Percentiles rank a stretch among this genome's conserved stretches.
phyloP scores from a whole-genome alignment of 1,139 yeast species.

The Sugiyamaella pinicola region DNA sequence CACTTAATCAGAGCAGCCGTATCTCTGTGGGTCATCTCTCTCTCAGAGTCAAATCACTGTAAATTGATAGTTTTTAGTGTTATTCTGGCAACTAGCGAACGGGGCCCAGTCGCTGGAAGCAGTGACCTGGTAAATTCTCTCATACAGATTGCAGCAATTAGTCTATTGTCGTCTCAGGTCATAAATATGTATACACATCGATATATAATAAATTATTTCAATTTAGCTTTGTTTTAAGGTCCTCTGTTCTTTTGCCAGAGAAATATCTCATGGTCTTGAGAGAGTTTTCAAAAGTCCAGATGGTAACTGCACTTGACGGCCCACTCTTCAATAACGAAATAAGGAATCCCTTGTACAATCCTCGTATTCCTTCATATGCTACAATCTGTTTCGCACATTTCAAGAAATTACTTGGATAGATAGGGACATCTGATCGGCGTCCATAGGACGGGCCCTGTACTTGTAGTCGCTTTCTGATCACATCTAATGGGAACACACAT shows the following conservation, averaged over 20 bases:
- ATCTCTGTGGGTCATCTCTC: too few species aligned
- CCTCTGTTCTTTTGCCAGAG: neutral
- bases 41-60: too few species aligned
- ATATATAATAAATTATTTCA: neutral
- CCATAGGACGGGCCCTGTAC: slow-evolving; percentile 49
- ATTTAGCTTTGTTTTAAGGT: neutral
- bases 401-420: slow-evolving; percentile 23
- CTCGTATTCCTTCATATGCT: slow-evolving; percentile 58
- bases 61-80: too few species aligned
- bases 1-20: too few species aligned
- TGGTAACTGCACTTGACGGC: slow-evolving; percentile 75
- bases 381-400: slow-evolving; percentile 47
- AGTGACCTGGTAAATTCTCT: too few species aligned
- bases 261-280: slow-evolving; percentile 23
- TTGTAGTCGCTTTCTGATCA: slow-evolving; percentile 77
- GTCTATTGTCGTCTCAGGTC: neutral
- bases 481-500: slow-evolving; percentile 80
- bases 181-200: neutral
- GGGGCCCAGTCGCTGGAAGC: too few species aligned
- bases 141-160: neutral
- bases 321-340: slow-evolving; percentile 75
- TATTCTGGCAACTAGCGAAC: too few species aligned
- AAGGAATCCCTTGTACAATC: slow-evolving; percentile 73
- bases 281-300: slow-evolving; percentile 65
- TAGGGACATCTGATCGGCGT: slow-evolving; percentile 21